Evolutionary conservation across 2,329 filamentous ascomycete genomes (phyloP).

Genomic region (Anisogramma anomala): DNA sequence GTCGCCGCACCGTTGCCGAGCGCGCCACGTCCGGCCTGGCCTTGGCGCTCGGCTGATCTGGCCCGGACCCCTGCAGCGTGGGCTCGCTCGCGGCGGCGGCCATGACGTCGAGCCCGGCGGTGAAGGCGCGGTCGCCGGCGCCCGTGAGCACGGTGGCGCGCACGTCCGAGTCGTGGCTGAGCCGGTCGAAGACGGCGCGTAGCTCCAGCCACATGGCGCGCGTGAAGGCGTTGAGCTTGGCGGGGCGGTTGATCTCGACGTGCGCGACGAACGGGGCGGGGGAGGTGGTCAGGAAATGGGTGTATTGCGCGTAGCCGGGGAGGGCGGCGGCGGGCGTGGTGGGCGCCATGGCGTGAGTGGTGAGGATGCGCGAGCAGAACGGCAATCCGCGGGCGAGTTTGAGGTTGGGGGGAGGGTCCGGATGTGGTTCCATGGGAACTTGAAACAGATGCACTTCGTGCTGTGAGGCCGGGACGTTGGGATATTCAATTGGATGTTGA

Average conservation of each 20-base stretch:
- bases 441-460: not conserved
- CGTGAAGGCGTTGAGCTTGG: constrained; percentile 81
- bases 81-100: constrained; percentile 45
- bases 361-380: not conserved
- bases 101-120: constrained; percentile 72
- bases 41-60: too few relatives aligned
- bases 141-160: constrained; percentile 71
- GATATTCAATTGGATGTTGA: not conserved
- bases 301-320: constrained; percentile 34
- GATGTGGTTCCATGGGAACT: not conserved
- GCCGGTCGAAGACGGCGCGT: constrained; percentile 54
- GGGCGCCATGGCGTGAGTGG: constrained; percentile 4
- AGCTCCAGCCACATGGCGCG: constrained; percentile 81
- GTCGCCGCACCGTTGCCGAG: constrained; percentile 48
- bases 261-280: constrained; percentile 68
- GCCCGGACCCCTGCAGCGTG: constrained; percentile 26
- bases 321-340: constrained; percentile 1
- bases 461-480: not conserved
- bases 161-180: constrained; percentile 61
- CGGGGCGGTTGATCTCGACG: constrained; percentile 78
- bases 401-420: not conserved
- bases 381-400: not conserved
- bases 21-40: constrained; percentile 46
- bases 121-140: constrained; percentile 74
- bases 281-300: constrained; percentile 63